Conservation (phyloP, 371 early-diverging fungal genomes). For the Funneliformis caledonium region DNA sequence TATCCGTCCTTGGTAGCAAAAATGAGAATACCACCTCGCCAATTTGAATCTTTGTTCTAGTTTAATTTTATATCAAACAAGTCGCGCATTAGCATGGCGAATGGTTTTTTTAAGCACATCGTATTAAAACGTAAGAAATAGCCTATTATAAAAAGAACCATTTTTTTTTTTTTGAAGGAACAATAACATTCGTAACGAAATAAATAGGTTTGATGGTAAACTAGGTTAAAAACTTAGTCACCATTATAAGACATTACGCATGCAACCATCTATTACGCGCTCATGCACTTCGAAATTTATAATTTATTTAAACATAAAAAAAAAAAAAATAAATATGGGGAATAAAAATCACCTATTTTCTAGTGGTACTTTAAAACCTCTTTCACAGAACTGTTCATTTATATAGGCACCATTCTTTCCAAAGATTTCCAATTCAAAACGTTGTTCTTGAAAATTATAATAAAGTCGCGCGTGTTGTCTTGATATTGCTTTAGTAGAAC, state of each 20-base stretch:
- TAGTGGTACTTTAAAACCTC: constrained; percentile 71
- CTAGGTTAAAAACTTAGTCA: not conserved
- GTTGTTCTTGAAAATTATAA: constrained; percentile 79
- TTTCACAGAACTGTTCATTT: constrained; percentile 75
- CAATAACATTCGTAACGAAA: not conserved
- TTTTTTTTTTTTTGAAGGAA: not conserved
- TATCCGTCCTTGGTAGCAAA: constrained; percentile 63
- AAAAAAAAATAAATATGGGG: no score
- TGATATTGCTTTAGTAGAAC: constrained; percentile 81
- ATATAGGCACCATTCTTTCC: constrained; percentile 90
- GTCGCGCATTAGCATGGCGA: no score
- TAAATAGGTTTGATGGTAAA: not conserved
- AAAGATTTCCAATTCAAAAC: constrained; percentile 80
- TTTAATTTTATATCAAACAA: no score
- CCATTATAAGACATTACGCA: no score
- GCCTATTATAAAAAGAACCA: no score
- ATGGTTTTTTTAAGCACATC: no score
- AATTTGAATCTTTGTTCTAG: constrained; percentile 76
- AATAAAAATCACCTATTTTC: constrained; percentile 60
- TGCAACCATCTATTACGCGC: no score
- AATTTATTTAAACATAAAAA: no score
- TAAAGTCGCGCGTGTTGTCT: constrained; percentile 84
- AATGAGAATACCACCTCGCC: constrained; percentile 81
- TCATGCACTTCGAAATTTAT: no score
- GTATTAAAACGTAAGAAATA: no score